Evolutionary conservation across 768 basidiomycete species (phyloP).

Genomic region (Pisolithus tinctorius): DNA sequence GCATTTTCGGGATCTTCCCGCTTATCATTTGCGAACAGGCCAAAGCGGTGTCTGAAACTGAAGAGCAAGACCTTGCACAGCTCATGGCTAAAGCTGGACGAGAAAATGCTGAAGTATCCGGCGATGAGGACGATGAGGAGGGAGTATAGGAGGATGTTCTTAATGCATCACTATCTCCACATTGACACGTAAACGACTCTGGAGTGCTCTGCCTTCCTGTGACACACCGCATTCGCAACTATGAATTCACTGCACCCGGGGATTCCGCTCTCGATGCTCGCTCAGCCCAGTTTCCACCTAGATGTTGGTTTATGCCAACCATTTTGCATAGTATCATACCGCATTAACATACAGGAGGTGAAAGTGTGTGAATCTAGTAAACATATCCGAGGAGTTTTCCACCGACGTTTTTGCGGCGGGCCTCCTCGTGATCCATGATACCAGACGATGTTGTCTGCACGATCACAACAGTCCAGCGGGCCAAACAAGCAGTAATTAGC

Average conservation of each 20-base stretch:
- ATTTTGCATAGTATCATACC: neutral
- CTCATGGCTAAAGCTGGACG: constrained; percentile 92
- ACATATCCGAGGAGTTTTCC: constrained; percentile 93
- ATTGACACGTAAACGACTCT: too few relatives aligned
- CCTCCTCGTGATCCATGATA: constrained; percentile 98
- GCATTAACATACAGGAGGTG: neutral
- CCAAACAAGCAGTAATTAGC: neutral
- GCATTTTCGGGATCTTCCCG: neutral
- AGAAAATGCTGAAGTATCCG: constrained; percentile 95
- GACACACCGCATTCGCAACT: too few relatives aligned
- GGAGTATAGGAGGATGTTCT: constrained; percentile 14
- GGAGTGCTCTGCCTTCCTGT: too few relatives aligned
- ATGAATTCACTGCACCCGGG: too few relatives aligned
- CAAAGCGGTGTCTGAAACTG: constrained; percentile 95
- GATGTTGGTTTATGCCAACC: neutral
- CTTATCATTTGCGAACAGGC: constrained; percentile 47
- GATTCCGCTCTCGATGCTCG: too few relatives aligned
- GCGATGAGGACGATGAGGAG: constrained; percentile 85
- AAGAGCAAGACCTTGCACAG: constrained; percentile 94
- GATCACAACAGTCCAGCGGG: neutral
- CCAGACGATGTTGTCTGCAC: constrained; percentile 90
- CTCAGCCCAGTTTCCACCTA: too few relatives aligned
- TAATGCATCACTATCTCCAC: too few relatives aligned
- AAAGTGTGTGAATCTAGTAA: constrained; percentile 48
- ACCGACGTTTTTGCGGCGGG: constrained; percentile 95